phyloP scores from a whole-genome alignment of 1,284 basidiomycete genomes.

The Ganoderma multipileum region DNA sequence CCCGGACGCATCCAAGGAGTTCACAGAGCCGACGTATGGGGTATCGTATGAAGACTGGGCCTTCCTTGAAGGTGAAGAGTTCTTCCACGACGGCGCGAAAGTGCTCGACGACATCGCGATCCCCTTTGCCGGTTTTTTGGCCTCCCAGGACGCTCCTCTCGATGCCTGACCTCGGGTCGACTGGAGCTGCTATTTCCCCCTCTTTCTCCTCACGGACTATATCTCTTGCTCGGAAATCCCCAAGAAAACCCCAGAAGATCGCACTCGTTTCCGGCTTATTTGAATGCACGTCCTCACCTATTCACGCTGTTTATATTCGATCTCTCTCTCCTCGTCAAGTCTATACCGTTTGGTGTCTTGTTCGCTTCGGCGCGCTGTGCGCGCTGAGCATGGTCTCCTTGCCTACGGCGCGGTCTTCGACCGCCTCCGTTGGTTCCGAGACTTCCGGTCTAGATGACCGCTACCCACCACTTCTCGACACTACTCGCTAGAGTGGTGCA shows the following conservation, averaged over 20 bases:
- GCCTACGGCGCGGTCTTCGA: background rate
- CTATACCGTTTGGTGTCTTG: background rate
- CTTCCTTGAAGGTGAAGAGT: background rate
- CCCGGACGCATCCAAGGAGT: background rate
- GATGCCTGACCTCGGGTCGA: background rate
- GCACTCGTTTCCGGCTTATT: background rate
- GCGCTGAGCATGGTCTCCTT: background rate
- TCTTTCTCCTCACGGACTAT: background rate
- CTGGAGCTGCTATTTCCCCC: background rate
- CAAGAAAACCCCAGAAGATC: background rate
- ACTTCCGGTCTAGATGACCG: background rate
- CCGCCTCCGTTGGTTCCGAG: background rate
- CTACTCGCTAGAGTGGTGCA: background rate
- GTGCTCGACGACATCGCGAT: background rate
- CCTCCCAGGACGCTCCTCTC: background rate
- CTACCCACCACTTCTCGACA: background rate
- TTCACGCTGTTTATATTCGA: background rate
- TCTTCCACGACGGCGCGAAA: background rate
- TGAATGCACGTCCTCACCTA: background rate
- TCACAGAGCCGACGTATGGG: background rate
- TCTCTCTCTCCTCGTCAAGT: background rate
- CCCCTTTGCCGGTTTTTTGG: background rate
- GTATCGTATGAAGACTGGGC: background rate
- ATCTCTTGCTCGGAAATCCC: background rate
- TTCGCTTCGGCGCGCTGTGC: background rate